A percentile compares a stretch with the other conserved stretches of the same genome.
Evolutionary conservation across 768 basidiomycete species (phyloP).

Genomic region (Lactarius sp.): DNA sequence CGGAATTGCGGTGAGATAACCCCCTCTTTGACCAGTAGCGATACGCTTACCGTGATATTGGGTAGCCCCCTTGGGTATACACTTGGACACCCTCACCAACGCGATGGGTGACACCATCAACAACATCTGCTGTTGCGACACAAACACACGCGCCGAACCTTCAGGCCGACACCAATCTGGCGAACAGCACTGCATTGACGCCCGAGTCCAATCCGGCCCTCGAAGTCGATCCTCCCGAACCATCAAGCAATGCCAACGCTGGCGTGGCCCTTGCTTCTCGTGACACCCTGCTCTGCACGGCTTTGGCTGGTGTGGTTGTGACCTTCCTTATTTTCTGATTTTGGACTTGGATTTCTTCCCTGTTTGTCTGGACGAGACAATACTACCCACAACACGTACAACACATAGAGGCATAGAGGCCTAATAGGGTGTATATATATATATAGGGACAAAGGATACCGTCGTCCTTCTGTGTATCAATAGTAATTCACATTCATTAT

Average conservation of each 20-base stretch:
- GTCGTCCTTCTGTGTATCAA: no score
- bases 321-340: constrained; percentile 1
- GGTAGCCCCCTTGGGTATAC: not conserved
- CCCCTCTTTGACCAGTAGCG: not conserved
- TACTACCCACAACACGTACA: no score
- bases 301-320: not conserved
- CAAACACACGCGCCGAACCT: not conserved
- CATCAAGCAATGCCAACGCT: constrained; percentile 1
- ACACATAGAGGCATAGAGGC: no score
- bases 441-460: no score
- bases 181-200: not conserved
- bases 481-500: no score
- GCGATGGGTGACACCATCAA: not conserved
- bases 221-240: not conserved
- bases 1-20: not conserved
- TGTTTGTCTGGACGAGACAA: no score
- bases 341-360: not conserved
- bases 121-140: not conserved
- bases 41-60: not conserved
- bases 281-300: not conserved
- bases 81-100: not conserved
- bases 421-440: no score
- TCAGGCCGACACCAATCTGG: not conserved
- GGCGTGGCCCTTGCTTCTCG: constrained; percentile 9
- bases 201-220: not conserved